Evolutionary conservation across 306 rosid species (phyloP).

Genomic region (Pyrus bretschneideri): DNA sequence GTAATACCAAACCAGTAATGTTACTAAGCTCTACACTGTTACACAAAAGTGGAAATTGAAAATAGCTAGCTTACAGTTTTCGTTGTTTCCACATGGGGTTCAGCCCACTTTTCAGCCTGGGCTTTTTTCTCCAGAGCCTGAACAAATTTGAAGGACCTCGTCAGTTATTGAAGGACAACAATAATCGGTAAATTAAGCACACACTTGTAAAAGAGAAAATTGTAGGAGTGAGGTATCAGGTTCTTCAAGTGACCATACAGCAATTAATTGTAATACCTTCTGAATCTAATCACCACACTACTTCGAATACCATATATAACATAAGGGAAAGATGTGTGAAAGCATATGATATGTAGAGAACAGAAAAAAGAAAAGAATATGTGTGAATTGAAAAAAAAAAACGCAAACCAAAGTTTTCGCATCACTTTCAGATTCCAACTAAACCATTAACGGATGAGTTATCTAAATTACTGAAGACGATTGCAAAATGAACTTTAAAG

Average conservation of each 20-base stretch:
- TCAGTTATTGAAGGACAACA: neutral
- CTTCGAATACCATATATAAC: neutral
- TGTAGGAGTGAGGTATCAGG: too few relatives aligned
- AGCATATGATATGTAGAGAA: neutral
- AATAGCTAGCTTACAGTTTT: slow-evolving; percentile 53
- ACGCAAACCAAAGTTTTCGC: neutral
- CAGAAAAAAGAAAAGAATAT: neutral
- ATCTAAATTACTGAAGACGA: neutral
- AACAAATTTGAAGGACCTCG: slow-evolving; percentile 19
- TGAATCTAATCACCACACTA: slow-evolving; percentile 12
- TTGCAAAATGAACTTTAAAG: neutral
- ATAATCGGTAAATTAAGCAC: neutral
- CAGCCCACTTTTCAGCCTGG: slow-evolving; percentile 87
- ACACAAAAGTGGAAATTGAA: slow-evolving; percentile 15
- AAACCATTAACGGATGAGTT: neutral
- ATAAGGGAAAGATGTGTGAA: neutral
- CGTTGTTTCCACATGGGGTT: slow-evolving; percentile 64
- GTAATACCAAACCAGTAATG: neutral
- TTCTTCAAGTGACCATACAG: slow-evolving; percentile 3
- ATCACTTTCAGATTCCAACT: neutral
- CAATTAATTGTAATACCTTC: slow-evolving; percentile 49
- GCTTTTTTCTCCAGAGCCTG: slow-evolving; percentile 67
- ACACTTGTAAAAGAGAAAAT: too few relatives aligned
- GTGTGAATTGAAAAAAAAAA: neutral
- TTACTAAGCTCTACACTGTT: neutral